Conservation (phyloP, 2,329 filamentous ascomycete genomes). For the Penicillium sp. region DNA sequence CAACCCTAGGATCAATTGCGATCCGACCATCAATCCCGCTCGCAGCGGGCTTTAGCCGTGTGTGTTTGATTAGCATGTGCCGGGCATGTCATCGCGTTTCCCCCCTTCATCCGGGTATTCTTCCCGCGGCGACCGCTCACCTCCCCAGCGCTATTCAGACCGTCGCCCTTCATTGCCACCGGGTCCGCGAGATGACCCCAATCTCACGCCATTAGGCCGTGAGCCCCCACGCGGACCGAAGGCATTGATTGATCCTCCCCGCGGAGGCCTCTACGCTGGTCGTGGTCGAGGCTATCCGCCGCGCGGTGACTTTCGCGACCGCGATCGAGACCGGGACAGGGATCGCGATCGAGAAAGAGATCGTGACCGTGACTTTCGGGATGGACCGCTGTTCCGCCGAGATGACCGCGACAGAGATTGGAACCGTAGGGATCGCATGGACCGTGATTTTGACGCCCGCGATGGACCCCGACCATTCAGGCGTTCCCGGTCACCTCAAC, state of each 20-base stretch:
- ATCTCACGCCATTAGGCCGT: slow-evolving; percentile 55
- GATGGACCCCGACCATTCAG: slow-evolving; percentile 43
- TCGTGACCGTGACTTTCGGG: slow-evolving; percentile 31
- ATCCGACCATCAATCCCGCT: background rate
- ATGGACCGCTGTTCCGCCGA: slow-evolving; percentile 37
- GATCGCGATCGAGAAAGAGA: slow-evolving; percentile 34
- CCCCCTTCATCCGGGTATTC: slow-evolving; percentile 59
- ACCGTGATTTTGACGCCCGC: slow-evolving; percentile 44
- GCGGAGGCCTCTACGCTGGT: slow-evolving; percentile 42
- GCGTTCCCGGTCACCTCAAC: slow-evolving; percentile 38
- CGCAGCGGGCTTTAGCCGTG: slow-evolving; percentile 11
- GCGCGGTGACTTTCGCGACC: slow-evolving; percentile 57
- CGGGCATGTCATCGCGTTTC: slow-evolving; percentile 57
- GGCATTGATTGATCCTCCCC: slow-evolving; percentile 67
- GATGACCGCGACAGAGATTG: slow-evolving; percentile 41
- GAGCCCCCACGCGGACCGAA: slow-evolving; percentile 81
- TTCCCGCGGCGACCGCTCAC: slow-evolving; percentile 62
- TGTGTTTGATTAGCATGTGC: slow-evolving; percentile 30
- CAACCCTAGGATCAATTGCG: background rate
- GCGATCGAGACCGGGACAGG: slow-evolving; percentile 40
- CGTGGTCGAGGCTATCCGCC: slow-evolving; percentile 58
- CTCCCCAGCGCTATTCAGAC: slow-evolving; percentile 67
- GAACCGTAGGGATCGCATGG: slow-evolving; percentile 45
- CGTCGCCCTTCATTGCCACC: slow-evolving; percentile 65
- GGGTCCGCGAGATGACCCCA: slow-evolving; percentile 56